These are phyloP conservation scores for Hymenotorrendiella dingleyae DNA, from an alignment of 2,329 filamentous ascomycete genomes.

Conservation along the genomic window DNA sequence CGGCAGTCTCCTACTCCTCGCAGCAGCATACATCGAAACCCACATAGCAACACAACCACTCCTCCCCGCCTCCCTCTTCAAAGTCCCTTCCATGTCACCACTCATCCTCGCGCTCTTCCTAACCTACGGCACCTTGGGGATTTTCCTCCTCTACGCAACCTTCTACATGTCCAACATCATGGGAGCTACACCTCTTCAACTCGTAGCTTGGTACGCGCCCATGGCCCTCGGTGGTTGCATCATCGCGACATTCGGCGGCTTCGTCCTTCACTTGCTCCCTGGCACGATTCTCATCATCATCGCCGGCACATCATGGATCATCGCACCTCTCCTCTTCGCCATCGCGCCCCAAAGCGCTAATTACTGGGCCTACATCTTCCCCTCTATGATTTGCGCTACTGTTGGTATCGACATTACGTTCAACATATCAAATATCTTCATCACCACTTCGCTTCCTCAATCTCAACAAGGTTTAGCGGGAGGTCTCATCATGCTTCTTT, in stretches of 20 bases:
- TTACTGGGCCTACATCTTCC: constrained; percentile 68
- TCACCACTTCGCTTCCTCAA: constrained; percentile 64
- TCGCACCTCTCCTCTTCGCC: constrained; percentile 48
- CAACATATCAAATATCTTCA: constrained; percentile 71
- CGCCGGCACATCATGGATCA: constrained; percentile 45
- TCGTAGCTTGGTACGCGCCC: constrained; percentile 58
- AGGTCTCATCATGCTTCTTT: constrained; percentile 62
- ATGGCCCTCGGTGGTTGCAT: constrained; percentile 63
- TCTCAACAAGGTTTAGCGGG: constrained; percentile 66
- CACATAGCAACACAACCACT: constrained; percentile 64
- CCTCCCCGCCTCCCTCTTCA: constrained; percentile 64
- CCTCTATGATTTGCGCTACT: constrained; percentile 62
- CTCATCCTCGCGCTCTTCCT: constrained; percentile 57
- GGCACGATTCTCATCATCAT: constrained; percentile 47
- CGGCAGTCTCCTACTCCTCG: constrained; percentile 53
- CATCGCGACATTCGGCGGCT: constrained; percentile 54
- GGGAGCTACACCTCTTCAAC: constrained; percentile 45
- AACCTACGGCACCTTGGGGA: constrained; percentile 61
- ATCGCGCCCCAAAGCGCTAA: constrained; percentile 37
- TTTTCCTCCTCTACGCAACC: constrained; percentile 65
- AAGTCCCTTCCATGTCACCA: constrained; percentile 61
- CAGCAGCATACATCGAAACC: constrained; percentile 65
- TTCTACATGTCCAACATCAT: constrained; percentile 55
- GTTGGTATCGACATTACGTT: constrained; percentile 71
- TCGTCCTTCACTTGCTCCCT: constrained; percentile 48